Evolutionary conservation across 352 stramenopile genomes (phyloP), one percentile per base, ranked within the genome.

Genomic region (Phytophthora tentaculata): DNA sequence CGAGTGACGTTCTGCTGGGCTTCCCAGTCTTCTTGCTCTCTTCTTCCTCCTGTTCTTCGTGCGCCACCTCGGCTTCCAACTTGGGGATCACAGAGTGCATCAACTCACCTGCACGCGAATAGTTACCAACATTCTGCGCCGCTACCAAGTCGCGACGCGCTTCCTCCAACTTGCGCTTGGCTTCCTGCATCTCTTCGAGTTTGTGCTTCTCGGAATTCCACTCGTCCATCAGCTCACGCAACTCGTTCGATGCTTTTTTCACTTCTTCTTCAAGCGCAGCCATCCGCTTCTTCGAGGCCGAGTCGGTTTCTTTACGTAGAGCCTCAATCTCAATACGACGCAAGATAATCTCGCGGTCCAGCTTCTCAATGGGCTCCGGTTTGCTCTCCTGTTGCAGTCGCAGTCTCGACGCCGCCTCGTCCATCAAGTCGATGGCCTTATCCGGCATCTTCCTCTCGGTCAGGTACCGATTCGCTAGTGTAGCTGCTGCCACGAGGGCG

Each of bases 361-460:
- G 64, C 43, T 90, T 84, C 35, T 92, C 86, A 62, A 96, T 94
- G 1, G 86, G 77, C 56, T 95, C 88, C 0, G 88, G 88, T 43
- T 94, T 92, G 64, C 81, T 92, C 55, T 96, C 88, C 58, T 94
- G 87, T 63, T 96, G 88, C 56, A 96, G 63, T n/a, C 88, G 77
- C 28, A 96, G 62, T 2, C 84, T 74, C 32, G 79, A 90, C 64
- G 93, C 95, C 10, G 95, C 93, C 77, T 98, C 95, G 57, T 99
- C 97, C 62, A 99, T 84, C 29, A 99, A 75, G 72, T 99, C 97
- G 63, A 99, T 98, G 0, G 96, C 96, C 60, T 98, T 99, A 61
- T 99, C 97, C 0, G 97, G 97, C 77, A 99, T 91, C 75, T 98
- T 98, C 55, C 95, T 80, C 74, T 98, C 94, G 5, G 83, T 96